Base-by-base conservation (phyloP, 345 rosid species). In the Arabidopsis arenosa region DNA sequence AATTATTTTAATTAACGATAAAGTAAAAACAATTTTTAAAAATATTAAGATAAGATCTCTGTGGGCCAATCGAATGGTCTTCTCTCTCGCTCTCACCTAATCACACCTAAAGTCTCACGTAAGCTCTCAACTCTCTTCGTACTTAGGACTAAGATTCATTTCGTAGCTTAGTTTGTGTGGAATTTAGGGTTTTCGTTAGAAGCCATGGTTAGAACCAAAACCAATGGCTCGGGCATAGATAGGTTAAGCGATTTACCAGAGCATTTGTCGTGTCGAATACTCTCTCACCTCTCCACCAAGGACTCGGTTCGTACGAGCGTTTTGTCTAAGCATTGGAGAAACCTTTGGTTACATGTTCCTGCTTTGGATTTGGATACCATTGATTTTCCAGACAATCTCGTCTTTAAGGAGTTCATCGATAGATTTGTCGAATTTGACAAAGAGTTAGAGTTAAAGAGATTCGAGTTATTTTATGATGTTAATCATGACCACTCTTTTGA, bases 291-390 rank as follows among this genome's bases (percentile, higher is more conserved):
- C 32, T 21, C 66, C 4, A 62, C 66, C 2, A 5, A 40, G n/a
- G 49, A 62, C 9, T 15, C 30, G 0, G 49, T 62, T 37, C 1
- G 33, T 3, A 62, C 28, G 4, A 36, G 66, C 9, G 10, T 62
- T 21, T 63, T 40, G 41, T 63, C 67, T 0, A 18, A 15, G 0
- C 43, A 30, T 1, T 63, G 67, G 67, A 40, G 17, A 11, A 21
- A 36, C 21, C 51, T 63, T 3, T 63, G 67, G 67, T 17, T 6
- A 41, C 5, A 18, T 43, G 52, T 63, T 17, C 52, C 67, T 63
- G 33, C 4, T 18, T 63, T 63, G 17, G 36, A 63, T 13, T 63
- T 63, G 32, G 11, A 21, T 21, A 9, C 13, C 35, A 15, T 4
- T 11, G 15, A 63, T 9, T 63, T 63, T 1, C 4, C 12, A 18